phyloP scores from a whole-genome alignment of 2,329 filamentous ascomycete species.

The Talaromyces sp. region DNA sequence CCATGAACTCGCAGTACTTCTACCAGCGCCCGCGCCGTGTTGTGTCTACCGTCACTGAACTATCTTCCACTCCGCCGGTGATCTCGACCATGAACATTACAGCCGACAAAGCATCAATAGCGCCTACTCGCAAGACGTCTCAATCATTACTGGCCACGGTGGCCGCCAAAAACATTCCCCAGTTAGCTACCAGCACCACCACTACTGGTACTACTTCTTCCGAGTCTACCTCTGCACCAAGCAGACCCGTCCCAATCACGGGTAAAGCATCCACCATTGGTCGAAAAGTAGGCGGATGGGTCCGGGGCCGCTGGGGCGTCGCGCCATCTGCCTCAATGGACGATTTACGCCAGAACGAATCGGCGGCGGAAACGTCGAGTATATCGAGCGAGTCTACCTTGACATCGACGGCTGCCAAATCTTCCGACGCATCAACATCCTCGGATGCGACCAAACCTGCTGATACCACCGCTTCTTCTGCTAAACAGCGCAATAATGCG shows the following conservation, averaged over 20 bases:
- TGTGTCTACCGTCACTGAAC: constrained; percentile 38
- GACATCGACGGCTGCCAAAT: constrained; percentile 16
- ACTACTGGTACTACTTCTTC: neutral
- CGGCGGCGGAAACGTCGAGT: neutral
- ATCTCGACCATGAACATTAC: constrained; percentile 35
- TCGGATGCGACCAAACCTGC: neutral
- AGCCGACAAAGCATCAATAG: constrained; percentile 24
- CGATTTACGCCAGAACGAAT: constrained; percentile 3
- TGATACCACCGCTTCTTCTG: neutral
- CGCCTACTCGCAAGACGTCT: constrained; percentile 22
- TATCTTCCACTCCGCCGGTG: constrained; percentile 34
- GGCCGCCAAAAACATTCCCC: constrained; percentile 20
- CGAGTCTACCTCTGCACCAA: neutral
- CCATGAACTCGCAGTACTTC: constrained; percentile 49
- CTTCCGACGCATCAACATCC: constrained; percentile 15
- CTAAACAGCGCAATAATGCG: constrained; percentile 48
- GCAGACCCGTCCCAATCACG: constrained; percentile 11
- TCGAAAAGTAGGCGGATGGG: constrained; percentile 61
- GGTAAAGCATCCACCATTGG: constrained; percentile 37
- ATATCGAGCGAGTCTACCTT: constrained; percentile 6
- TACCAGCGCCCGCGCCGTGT: constrained; percentile 43
- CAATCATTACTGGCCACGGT: constrained; percentile 34
- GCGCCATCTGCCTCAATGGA: constrained; percentile 34
- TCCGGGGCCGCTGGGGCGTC: constrained; percentile 59
- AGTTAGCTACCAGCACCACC: constrained; percentile 19